Conservation (phyloP, 306 rosid species). For the Mimosa bimucronata region DNA sequence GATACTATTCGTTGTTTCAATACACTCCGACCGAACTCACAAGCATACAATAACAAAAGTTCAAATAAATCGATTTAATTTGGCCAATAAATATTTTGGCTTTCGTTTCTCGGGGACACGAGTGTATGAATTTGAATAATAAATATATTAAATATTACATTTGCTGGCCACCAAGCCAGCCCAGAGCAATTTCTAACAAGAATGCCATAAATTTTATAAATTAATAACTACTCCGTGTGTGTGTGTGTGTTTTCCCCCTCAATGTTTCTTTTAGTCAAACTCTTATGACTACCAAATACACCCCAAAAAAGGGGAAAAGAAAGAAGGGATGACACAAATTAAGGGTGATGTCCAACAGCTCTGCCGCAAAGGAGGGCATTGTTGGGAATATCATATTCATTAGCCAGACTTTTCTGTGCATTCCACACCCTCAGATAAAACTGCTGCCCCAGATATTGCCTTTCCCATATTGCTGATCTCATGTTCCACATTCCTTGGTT, state of each 20-base stretch:
- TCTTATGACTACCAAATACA: constrained; percentile 50
- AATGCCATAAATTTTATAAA: constrained; percentile 23
- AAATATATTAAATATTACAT: background rate
- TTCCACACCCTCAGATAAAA: constrained; percentile 86
- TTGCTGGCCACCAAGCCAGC: background rate
- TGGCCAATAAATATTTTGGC: background rate
- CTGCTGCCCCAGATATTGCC: constrained; percentile 94
- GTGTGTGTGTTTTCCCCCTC: background rate
- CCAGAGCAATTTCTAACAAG: background rate
- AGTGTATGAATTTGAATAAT: background rate
- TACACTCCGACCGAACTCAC: too few species aligned
- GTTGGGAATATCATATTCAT: constrained; percentile 79
- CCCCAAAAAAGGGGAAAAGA: background rate
- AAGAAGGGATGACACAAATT: background rate
- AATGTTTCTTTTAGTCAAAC: constrained; percentile 50
- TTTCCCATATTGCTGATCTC: constrained; percentile 97
- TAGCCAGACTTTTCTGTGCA: constrained; percentile 57
- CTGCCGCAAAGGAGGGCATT: constrained; percentile 86
- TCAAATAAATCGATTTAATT: background rate
- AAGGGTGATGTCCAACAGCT: constrained; percentile 65
- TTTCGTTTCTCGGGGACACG: background rate
- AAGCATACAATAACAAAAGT: background rate
- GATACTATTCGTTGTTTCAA: background rate
- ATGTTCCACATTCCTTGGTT: constrained; percentile 98
- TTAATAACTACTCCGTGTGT: background rate